Conservation (phyloP, 1,284 basidiomycete species). For the Fomitopsis pinicola region DNA sequence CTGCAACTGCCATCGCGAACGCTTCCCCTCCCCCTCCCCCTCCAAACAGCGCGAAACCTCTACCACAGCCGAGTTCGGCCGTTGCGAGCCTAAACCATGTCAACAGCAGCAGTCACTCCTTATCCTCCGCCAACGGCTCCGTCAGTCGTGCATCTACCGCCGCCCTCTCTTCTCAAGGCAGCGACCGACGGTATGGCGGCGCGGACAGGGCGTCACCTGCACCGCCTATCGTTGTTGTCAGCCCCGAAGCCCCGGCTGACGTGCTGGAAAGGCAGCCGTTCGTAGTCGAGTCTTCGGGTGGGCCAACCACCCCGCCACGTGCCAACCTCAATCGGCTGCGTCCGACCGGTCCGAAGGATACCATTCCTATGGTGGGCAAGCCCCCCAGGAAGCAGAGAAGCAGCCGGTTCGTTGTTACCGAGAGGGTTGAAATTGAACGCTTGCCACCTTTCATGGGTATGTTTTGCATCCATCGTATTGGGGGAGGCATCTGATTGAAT, state of each 20-base stretch:
- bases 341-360: constrained; percentile 78
- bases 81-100: constrained; percentile 35
- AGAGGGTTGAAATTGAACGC: constrained; percentile 95
- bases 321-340: constrained; percentile 63
- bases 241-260: constrained; percentile 56
- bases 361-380: constrained; percentile 92
- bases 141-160: constrained; percentile 42
- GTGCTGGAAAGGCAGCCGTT: constrained; percentile 47
- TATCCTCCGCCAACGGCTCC: constrained; percentile 37
- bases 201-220: constrained; percentile 48
- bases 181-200: constrained; percentile 51
- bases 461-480: constrained; percentile 25
- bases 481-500: background rate
- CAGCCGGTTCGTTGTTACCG: constrained; percentile 93
- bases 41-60: constrained; percentile 59
- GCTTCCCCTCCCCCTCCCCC: constrained; percentile 60
- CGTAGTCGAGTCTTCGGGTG: constrained; percentile 41
- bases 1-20: constrained; percentile 38
- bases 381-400: constrained; percentile 95
- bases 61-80: constrained; percentile 41
- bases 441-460: constrained; percentile 90
- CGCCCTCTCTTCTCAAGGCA: constrained; percentile 28
- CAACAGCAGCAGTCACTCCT: constrained; percentile 41
- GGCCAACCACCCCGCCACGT: constrained; percentile 55
- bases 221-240: constrained; percentile 89